These are phyloP conservation scores for Viridothelium virens DNA, from an alignment of 495 filamentous ascomycete genomes.

Conservation along the genomic window DNA sequence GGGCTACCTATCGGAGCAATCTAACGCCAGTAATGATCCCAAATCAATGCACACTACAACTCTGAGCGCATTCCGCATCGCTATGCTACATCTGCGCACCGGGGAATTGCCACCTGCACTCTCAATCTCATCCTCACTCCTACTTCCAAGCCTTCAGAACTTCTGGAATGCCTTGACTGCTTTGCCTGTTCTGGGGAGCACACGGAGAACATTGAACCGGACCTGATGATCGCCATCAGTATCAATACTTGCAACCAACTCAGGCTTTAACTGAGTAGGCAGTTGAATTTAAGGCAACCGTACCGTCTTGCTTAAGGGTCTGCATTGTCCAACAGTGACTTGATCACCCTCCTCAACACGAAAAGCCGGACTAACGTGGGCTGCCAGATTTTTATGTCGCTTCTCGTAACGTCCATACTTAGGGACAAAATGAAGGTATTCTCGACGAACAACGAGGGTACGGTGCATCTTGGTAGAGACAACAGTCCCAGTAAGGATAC, in stretches of 20 bases:
- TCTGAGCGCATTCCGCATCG: neutral
- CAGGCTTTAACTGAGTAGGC: too few relatives aligned
- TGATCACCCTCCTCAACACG: slow-evolving; percentile 99
- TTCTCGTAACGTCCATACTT: slow-evolving; percentile 99
- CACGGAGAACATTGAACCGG: slow-evolving; percentile 98
- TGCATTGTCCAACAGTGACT: slow-evolving; percentile 98
- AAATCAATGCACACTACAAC: neutral
- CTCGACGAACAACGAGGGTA: slow-evolving; percentile 96
- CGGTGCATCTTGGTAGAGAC: slow-evolving; percentile 63
- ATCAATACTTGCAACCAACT: neutral
- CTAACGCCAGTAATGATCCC: slow-evolving; percentile 1
- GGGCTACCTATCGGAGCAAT: neutral
- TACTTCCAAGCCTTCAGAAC: slow-evolving; percentile 56
- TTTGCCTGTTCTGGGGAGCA: slow-evolving; percentile 93
- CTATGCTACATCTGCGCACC: neutral
- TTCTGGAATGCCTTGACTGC: slow-evolving; percentile 94
- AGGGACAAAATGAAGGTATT: slow-evolving; percentile 99
- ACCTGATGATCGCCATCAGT: slow-evolving; percentile 48
- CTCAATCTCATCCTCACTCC: neutral
- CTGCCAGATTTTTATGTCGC: slow-evolving; percentile 98
- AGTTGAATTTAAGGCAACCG: slow-evolving; percentile 34
- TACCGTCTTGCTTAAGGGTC: slow-evolving; percentile 98
- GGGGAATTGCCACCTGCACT: neutral
- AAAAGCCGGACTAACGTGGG: slow-evolving; percentile 98
- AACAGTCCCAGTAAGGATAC: slow-evolving; percentile 98